These are phyloP conservation scores for Coleophoma crateriformis DNA, from an alignment of 2,329 filamentous ascomycete species.

Conservation along the genomic window DNA sequence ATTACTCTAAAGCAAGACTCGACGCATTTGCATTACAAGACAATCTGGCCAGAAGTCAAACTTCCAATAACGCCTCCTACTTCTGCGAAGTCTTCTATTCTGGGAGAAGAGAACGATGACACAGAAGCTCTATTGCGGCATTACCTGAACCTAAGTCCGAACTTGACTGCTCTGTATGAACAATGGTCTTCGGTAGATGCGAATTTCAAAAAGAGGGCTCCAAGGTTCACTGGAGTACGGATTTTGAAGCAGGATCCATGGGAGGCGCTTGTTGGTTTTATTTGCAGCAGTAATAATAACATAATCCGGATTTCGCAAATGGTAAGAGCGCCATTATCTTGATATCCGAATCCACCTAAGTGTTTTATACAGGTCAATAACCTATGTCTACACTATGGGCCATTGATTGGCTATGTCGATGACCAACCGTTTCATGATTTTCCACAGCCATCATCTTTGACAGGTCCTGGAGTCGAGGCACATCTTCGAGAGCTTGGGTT, in stretches of 20 bases:
- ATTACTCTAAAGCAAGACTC: conserved; percentile 80
- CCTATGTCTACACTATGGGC: conserved; percentile 80
- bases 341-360: background rate
- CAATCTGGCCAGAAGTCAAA: conserved; percentile 48
- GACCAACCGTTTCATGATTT: conserved; percentile 81
- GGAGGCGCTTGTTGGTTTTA: conserved; percentile 91
- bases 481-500: conserved; percentile 82
- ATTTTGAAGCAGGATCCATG: conserved; percentile 94
- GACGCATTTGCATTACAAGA: conserved; percentile 72
- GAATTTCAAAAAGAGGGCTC: conserved; percentile 85
- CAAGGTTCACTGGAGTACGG: conserved; percentile 82
- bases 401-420: conserved; percentile 65
- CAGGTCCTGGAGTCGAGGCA: conserved; percentile 67
- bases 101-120: conserved; percentile 50
- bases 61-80: conserved; percentile 31
- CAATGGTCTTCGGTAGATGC: conserved; percentile 82
- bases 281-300: conserved; percentile 99
- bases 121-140: conserved; percentile 69
- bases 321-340: conserved; percentile 40
- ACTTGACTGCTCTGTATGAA: conserved; percentile 70
- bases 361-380: conserved; percentile 61
- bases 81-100: conserved; percentile 29
- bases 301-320: conserved; percentile 93
- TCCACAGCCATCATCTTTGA: conserved; percentile 69
- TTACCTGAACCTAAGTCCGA: conserved; percentile 82